phyloP scores from a whole-genome alignment of 2,329 filamentous ascomycete genomes.

The Didymosphaeria variabile region DNA sequence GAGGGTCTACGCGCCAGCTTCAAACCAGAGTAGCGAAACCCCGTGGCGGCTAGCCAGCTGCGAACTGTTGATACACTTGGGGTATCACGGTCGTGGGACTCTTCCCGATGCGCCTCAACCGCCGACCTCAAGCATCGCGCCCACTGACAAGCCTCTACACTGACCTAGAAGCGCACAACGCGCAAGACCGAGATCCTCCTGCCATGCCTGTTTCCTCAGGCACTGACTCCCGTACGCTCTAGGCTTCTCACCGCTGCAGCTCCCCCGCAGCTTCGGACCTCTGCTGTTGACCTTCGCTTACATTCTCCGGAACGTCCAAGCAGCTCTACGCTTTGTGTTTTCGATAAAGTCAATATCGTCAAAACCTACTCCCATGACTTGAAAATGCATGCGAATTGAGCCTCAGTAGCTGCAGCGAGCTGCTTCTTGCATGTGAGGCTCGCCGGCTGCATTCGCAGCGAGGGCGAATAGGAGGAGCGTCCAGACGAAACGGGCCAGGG shows the following conservation, averaged over 20 bases:
- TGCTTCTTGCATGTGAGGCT: constrained; percentile 29
- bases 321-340: background rate
- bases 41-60: constrained; percentile 43
- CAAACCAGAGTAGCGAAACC: constrained; percentile 43
- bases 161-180: constrained; percentile 25
- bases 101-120: constrained; percentile 36
- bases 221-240: constrained; percentile 28
- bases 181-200: constrained; percentile 26
- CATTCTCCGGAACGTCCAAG: background rate
- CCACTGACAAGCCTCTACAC: constrained; percentile 28
- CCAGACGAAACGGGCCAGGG: constrained; percentile 37
- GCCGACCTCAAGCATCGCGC: constrained; percentile 34
- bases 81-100: constrained; percentile 46
- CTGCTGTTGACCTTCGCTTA: background rate
- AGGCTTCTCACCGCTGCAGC: constrained; percentile 22
- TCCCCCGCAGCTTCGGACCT: constrained; percentile 11
- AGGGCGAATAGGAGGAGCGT: constrained; percentile 33
- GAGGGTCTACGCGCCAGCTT: constrained; percentile 45
- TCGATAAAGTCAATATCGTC: background rate
- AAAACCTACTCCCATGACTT: background rate
- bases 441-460: constrained; percentile 21
- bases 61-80: constrained; percentile 38
- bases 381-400: constrained; percentile 25
- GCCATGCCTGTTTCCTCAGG: constrained; percentile 30
- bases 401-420: constrained; percentile 27